These are phyloP conservation scores for Wickerhamomyces chambardii DNA, from an alignment of 805 yeast genomes.

Conservation along the genomic window DNA sequence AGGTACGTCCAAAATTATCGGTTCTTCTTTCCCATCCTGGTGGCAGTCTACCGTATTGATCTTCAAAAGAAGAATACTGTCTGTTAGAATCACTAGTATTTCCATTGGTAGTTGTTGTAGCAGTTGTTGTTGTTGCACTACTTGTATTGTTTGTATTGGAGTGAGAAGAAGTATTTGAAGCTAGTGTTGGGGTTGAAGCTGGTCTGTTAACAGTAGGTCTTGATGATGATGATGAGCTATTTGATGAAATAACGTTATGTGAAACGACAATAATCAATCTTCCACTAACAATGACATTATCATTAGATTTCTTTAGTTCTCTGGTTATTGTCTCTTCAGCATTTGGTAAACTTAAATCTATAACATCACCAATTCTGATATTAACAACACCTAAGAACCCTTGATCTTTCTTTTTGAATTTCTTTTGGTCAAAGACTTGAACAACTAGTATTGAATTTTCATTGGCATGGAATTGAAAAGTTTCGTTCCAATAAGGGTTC, in stretches of 20 bases:
- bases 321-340: constrained; percentile 84
- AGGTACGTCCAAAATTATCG: constrained; percentile 94
- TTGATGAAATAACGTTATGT: constrained; percentile 22
- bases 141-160: constrained; percentile 6
- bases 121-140: constrained; percentile 11
- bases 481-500: constrained; percentile 97
- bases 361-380: constrained; percentile 79
- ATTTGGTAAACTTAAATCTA: constrained; percentile 45
- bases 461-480: constrained; percentile 66
- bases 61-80: constrained; percentile 91
- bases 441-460: constrained; percentile 83
- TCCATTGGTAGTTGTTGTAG: constrained; percentile 10
- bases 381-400: constrained; percentile 97
- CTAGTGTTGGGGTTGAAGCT: constrained; percentile 5
- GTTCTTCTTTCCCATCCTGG: constrained; percentile 99
- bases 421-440: constrained; percentile 95
- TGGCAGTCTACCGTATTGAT: constrained; percentile 92
- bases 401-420: constrained; percentile 96
- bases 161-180: constrained; percentile 1
- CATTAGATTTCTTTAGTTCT: constrained; percentile 86
- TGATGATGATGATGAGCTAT: constrained; percentile 13
- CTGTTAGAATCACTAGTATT: constrained; percentile 25
- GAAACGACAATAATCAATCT: constrained; percentile 74
- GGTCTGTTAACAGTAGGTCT: constrained; percentile 17
- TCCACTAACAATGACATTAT: constrained; percentile 88